phyloP scores from a whole-genome alignment of 805 yeast species.

The Candida qinlingensis region DNA sequence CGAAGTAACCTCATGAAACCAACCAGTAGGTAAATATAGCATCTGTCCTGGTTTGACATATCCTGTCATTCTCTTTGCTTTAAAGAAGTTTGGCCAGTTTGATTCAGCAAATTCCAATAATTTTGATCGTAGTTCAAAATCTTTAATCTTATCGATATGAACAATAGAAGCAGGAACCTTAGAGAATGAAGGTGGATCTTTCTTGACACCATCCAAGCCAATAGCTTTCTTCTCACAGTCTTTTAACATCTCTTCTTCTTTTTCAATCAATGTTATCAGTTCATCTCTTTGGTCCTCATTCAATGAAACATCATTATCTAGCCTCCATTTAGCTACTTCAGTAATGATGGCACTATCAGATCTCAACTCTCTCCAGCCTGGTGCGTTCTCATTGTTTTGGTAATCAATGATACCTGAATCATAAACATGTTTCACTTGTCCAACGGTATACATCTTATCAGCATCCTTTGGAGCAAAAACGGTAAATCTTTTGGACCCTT shows the following conservation, averaged over 20 bases:
- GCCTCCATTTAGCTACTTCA: slow-evolving; percentile 41
- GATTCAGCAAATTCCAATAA: slow-evolving; percentile 33
- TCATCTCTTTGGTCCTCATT: slow-evolving; percentile 18
- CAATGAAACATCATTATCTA: slow-evolving; percentile 27
- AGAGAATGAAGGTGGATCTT: slow-evolving; percentile 69
- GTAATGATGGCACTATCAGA: slow-evolving; percentile 57
- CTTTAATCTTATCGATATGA: slow-evolving; percentile 50
- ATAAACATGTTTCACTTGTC: slow-evolving; percentile 46
- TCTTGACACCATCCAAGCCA: slow-evolving; percentile 15
- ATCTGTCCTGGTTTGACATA: slow-evolving; percentile 57
- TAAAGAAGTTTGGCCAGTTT: slow-evolving; percentile 44
- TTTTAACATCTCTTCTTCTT: slow-evolving; percentile 22
- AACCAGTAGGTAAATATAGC: slow-evolving; percentile 69
- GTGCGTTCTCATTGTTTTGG: slow-evolving; percentile 45
- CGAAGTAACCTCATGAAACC: slow-evolving; percentile 80
- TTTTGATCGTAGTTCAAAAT: slow-evolving; percentile 20
- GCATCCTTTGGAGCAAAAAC: slow-evolving; percentile 62
- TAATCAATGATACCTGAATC: slow-evolving; percentile 68
- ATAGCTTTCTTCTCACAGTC: slow-evolving; percentile 18
- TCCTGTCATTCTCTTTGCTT: slow-evolving; percentile 38
- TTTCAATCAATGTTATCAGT: slow-evolving; percentile 24
- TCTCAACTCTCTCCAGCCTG: slow-evolving; percentile 56
- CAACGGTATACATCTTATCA: slow-evolving; percentile 54
- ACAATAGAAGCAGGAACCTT: slow-evolving; percentile 56
- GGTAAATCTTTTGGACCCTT: slow-evolving; percentile 64